Evolutionary conservation across 768 basidiomycete genomes (phyloP).

Genomic region (Phaeotremella skinneri): DNA sequence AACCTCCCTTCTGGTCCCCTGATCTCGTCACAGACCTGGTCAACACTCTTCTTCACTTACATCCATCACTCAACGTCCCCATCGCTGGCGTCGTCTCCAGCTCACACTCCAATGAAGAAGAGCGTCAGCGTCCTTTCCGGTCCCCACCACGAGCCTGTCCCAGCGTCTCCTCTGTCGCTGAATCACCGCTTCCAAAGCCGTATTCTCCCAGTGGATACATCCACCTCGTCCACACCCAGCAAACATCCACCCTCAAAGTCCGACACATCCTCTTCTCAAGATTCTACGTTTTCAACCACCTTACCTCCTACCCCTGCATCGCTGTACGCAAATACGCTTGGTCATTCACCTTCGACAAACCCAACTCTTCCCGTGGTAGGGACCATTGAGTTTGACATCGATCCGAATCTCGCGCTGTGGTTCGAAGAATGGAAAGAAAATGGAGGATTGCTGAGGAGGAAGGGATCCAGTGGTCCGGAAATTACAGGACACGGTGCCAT

Average conservation of each 20-base stretch:
- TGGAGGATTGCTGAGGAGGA: constrained; percentile 19
- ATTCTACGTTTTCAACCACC: constrained; percentile 9
- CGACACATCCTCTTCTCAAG: constrained; percentile 9
- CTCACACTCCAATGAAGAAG: constrained; percentile 30
- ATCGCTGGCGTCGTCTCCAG: constrained; percentile 23
- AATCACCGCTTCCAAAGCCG: background rate
- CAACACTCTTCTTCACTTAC: constrained; percentile 31
- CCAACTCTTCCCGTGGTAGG: constrained; percentile 63
- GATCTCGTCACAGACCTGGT: constrained; percentile 38
- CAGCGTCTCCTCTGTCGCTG: background rate
- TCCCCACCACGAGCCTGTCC: background rate
- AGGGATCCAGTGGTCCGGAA: constrained; percentile 21
- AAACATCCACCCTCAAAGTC: background rate
- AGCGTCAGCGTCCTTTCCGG: background rate
- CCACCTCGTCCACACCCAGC: constrained; percentile 1
- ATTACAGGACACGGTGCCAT: constrained; percentile 13
- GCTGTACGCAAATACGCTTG: background rate
- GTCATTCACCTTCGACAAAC: constrained; percentile 8
- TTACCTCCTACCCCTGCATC: constrained; percentile 1
- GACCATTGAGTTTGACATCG: constrained; percentile 83
- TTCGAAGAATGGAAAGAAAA: constrained; percentile 63
- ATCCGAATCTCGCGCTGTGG: constrained; percentile 72
- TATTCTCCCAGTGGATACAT: background rate
- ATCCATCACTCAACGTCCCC: constrained; percentile 8
- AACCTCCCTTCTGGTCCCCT: constrained; percentile 23